Evolutionary conservation across 129 eudicot species (phyloP).

Genomic region (Apium graveolens): DNA sequence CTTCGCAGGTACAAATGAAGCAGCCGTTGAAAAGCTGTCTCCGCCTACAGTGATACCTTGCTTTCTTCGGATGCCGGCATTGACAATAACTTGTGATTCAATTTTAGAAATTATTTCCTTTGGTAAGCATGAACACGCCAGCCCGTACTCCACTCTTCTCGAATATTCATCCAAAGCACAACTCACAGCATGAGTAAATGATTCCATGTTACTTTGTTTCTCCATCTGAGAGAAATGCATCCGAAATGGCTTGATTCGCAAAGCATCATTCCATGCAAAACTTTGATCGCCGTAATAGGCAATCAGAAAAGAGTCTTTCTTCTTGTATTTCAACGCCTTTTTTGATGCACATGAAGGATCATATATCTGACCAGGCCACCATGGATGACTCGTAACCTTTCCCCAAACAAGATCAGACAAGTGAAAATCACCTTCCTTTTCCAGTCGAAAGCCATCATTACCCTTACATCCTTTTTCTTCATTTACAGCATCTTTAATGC

Average conservation of each 20-base stretch:
- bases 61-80: slow-evolving; percentile 46
- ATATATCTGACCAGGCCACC: slow-evolving; percentile 85
- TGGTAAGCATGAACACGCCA: slow-evolving; percentile 49
- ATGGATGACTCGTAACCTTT: slow-evolving; percentile 67
- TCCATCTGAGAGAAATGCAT: slow-evolving; percentile 40
- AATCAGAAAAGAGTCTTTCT: slow-evolving; percentile 36
- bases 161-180: slow-evolving; percentile 57
- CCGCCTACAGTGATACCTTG: slow-evolving; percentile 42
- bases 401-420: slow-evolving; percentile 75
- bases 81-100: slow-evolving; percentile 31
- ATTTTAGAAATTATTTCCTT: slow-evolving; percentile 19
- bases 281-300: slow-evolving; percentile 69
- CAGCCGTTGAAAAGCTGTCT: slow-evolving; percentile 37
- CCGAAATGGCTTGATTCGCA: slow-evolving; percentile 49
- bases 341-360: slow-evolving; percentile 45
- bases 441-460: neutral
- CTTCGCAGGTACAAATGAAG: slow-evolving; percentile 43
- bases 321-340: slow-evolving; percentile 38
- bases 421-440: slow-evolving; percentile 37
- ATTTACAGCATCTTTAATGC: neutral
- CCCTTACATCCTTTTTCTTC: neutral
- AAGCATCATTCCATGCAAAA: slow-evolving; percentile 55
- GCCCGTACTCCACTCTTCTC: slow-evolving; percentile 62
- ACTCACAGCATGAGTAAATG: slow-evolving; percentile 46
- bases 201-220: slow-evolving; percentile 37